phyloP scores from a whole-genome alignment of 495 filamentous ascomycete genomes.

The Opeltia flavorubescens region DNA sequence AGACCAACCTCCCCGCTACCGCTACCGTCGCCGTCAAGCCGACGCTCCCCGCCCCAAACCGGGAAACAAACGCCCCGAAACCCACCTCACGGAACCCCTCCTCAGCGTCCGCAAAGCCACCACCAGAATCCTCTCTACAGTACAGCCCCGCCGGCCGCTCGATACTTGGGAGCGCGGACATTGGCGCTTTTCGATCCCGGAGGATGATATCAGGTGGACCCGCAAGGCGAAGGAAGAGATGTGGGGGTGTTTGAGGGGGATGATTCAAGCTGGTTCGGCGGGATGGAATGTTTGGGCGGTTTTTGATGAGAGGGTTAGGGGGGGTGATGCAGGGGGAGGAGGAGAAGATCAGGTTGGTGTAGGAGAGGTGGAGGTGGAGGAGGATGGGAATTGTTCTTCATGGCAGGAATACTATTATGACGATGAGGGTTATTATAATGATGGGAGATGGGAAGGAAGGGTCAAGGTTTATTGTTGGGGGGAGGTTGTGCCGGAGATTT shows the following conservation, averaged over 20 bases:
- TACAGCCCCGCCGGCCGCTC: conserved; percentile 27
- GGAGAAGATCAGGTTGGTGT: not conserved
- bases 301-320: conserved; percentile 13
- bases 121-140: not conserved
- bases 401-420: too few relatives aligned
- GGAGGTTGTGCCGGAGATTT: conserved; percentile 44
- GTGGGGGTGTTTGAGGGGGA: conserved; percentile 48
- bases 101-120: not conserved
- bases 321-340: not conserved
- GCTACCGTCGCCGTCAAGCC: conserved; percentile 24
- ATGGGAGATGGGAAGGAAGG: conserved; percentile 7
- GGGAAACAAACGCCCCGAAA: conserved; percentile 25
- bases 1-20: not conserved
- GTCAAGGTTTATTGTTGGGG: conserved; percentile 54
- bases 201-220: conserved; percentile 18
- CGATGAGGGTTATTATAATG: conserved; percentile 2
- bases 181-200: conserved; percentile 43
- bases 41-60: conserved; percentile 31
- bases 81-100: conserved; percentile 33
- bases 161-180: conserved; percentile 50
- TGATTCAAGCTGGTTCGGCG: conserved; percentile 40
- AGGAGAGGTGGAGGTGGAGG: not conserved
- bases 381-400: too few relatives aligned
- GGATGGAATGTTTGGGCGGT: conserved; percentile 55
- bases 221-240: conserved; percentile 26